These are phyloP conservation scores for Metschnikowia cerradonensis DNA, from an alignment of 805 yeast genomes.

Conservation along the genomic window DNA sequence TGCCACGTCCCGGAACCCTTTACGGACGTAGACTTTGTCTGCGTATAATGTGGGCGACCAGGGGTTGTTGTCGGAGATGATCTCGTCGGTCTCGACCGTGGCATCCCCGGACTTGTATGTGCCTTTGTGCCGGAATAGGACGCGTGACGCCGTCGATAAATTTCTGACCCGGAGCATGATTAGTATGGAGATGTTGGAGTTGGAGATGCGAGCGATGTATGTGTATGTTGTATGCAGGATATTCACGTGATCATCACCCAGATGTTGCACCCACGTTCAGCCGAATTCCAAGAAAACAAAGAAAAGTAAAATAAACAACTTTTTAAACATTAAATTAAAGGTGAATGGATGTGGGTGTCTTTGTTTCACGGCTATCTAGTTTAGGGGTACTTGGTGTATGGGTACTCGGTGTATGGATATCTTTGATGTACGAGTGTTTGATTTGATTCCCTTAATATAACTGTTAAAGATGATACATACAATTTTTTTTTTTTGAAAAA, in stretches of 20 bases:
- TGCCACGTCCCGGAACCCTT: slow-evolving; percentile 36
- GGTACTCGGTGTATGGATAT: background rate
- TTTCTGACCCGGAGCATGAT: slow-evolving; percentile 9
- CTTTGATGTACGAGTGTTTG: background rate
- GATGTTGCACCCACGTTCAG: too few relatives aligned
- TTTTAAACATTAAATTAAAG: too few relatives aligned
- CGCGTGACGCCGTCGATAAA: slow-evolving; percentile 8
- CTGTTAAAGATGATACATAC: too few relatives aligned
- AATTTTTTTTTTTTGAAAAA: too few relatives aligned
- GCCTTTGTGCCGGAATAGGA: slow-evolving; percentile 14
- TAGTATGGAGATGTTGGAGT: too few relatives aligned
- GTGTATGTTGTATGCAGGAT: background rate
- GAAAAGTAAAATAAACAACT: too few relatives aligned
- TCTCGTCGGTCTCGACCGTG: slow-evolving; percentile 39
- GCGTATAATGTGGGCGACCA: slow-evolving; percentile 44
- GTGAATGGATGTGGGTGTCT: too few relatives aligned
- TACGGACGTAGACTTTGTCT: slow-evolving; percentile 41
- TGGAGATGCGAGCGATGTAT: too few relatives aligned
- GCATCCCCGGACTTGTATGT: slow-evolving; percentile 26
- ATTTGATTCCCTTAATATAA: too few relatives aligned
- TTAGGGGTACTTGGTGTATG: background rate
- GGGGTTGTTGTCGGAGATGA: slow-evolving; percentile 39
- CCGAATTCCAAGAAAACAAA: too few relatives aligned
- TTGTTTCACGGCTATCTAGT: too few relatives aligned
- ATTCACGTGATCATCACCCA: background rate